These are phyloP conservation scores for Peniophora sp. DNA, from an alignment of 1,284 basidiomycete species.

Conservation along the genomic window DNA sequence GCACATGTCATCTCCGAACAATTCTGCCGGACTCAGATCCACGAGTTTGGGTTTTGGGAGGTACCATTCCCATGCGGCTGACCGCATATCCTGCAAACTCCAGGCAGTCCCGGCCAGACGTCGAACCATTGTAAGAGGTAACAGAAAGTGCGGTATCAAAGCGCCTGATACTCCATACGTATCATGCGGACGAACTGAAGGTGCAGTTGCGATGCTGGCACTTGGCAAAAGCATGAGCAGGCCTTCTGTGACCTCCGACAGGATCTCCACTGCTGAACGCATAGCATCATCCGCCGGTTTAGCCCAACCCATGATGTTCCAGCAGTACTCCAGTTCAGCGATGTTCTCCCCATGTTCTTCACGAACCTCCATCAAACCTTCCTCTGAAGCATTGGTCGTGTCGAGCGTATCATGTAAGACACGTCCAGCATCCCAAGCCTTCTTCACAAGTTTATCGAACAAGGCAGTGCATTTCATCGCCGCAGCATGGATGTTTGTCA, in stretches of 20 bases:
- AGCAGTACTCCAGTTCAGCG: background rate
- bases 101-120: background rate
- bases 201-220: background rate
- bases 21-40: background rate
- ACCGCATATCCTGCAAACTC: background rate
- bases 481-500: background rate
- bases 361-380: background rate
- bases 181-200: background rate
- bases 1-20: background rate
- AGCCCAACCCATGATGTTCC: background rate
- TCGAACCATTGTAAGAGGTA: background rate
- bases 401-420: background rate
- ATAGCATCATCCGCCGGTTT: background rate
- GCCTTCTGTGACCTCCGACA: background rate
- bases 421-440: slow-evolving; percentile 5
- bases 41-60: background rate
- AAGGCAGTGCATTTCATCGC: slow-evolving; percentile 2
- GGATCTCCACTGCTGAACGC: background rate
- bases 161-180: background rate
- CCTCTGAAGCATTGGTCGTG: background rate
- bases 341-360: background rate
- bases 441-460: slow-evolving; percentile 7
- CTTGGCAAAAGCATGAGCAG: background rate
- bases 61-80: background rate
- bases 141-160: background rate